Percentiles rank a stretch among this genome's conserved stretches.
Evolutionary conservation across 768 basidiomycete genomes (phyloP).

Genomic region (Lentinula raphanica): DNA sequence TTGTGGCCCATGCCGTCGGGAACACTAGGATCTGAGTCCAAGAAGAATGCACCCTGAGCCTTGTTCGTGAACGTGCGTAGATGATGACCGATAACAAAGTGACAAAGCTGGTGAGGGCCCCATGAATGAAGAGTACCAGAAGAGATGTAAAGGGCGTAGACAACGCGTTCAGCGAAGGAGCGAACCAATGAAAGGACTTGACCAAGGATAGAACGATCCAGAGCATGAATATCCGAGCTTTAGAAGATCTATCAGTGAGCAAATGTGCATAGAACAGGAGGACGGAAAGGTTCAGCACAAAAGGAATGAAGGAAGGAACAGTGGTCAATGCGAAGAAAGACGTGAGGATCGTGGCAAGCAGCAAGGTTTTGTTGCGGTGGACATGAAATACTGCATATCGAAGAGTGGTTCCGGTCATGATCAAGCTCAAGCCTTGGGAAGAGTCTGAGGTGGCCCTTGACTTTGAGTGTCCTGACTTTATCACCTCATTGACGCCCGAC

Average conservation of each 20-base stretch:
- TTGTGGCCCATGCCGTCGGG: slow-evolving; percentile 63
- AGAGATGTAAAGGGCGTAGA: slow-evolving; percentile 49
- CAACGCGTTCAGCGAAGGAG: slow-evolving; percentile 47
- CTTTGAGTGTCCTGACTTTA: too few relatives aligned
- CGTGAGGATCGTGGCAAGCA: slow-evolving; percentile 16
- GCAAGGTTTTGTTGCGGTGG: slow-evolving; percentile 21
- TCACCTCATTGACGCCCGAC: too few relatives aligned
- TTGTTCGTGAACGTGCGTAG: slow-evolving; percentile 30
- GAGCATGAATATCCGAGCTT: slow-evolving; percentile 24
- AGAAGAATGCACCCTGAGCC: slow-evolving; percentile 19
- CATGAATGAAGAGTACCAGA: slow-evolving; percentile 36
- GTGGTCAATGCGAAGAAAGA: slow-evolving; percentile 23
- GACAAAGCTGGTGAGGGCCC: slow-evolving; percentile 37
- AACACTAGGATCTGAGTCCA: slow-evolving; percentile 54
- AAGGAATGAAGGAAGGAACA: slow-evolving; percentile 27
- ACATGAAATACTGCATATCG: slow-evolving; percentile 11
- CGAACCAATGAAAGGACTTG: slow-evolving; percentile 34
- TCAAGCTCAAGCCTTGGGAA: neutral
- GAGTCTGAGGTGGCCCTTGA: too few relatives aligned
- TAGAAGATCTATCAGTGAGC: slow-evolving; percentile 20
- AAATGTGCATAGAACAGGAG: slow-evolving; percentile 33
- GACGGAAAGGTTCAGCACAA: slow-evolving; percentile 26
- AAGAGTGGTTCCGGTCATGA: neutral
- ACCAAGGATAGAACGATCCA: slow-evolving; percentile 34
- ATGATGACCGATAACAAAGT: slow-evolving; percentile 35